phyloP scores from a whole-genome alignment of 331 rosid species.

The Malus hybrid region DNA sequence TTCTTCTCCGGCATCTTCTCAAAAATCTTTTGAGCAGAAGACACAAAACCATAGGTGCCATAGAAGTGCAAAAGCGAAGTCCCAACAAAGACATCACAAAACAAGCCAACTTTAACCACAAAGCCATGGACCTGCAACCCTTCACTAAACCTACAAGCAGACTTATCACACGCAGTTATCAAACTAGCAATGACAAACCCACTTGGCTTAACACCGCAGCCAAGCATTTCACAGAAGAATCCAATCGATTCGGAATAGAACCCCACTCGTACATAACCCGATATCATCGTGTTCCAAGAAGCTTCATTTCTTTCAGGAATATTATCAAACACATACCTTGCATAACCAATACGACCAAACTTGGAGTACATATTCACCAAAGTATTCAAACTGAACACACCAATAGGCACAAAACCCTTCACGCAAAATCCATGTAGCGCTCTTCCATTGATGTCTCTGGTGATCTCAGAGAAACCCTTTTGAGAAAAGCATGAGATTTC shows the following conservation, averaged over 20 bases:
- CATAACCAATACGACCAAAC: constrained; percentile 44
- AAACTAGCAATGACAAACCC: constrained; percentile 64
- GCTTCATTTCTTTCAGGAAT: constrained; percentile 65
- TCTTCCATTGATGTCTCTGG: constrained; percentile 47
- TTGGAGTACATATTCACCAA: constrained; percentile 63
- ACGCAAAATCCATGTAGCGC: constrained; percentile 60
- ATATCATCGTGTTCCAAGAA: constrained; percentile 89
- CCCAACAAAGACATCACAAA: constrained; percentile 65
- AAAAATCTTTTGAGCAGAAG: constrained; percentile 46
- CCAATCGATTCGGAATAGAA: constrained; percentile 37
- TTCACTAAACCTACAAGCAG: constrained; percentile 46
- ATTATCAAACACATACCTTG: constrained; percentile 54
- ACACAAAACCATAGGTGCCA: constrained; percentile 43
- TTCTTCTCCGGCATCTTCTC: constrained; percentile 69
- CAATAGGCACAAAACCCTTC: constrained; percentile 41
- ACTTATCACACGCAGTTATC: constrained; percentile 72
- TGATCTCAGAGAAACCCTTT: constrained; percentile 73
- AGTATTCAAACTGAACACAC: constrained; percentile 57
- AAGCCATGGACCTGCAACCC: constrained; percentile 73
- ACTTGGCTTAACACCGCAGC: constrained; percentile 39
- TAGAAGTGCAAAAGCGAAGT: constrained; percentile 80
- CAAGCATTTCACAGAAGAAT: constrained; percentile 52
- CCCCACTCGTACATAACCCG: constrained; percentile 61
- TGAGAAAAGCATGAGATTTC: constrained; percentile 56
- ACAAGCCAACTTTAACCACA: constrained; percentile 49